Percentiles rank a stretch among this genome's conserved stretches.
Conservation (phyloP, 352 stramenopile species). For the Phytophthora sp. region DNA sequence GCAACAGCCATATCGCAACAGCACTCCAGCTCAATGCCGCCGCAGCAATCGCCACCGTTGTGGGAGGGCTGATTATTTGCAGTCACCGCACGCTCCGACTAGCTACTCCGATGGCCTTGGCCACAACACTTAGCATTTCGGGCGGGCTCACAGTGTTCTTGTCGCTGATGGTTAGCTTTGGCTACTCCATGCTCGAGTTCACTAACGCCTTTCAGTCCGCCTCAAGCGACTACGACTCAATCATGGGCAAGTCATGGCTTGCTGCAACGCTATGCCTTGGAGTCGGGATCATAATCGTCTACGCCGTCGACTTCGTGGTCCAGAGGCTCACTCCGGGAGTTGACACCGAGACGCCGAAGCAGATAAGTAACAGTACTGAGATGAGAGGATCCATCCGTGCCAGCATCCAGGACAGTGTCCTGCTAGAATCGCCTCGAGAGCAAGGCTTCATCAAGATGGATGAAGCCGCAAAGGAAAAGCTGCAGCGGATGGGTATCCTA, state of each 20-base stretch:
- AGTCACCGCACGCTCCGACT: constrained; percentile 53
- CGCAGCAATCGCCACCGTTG: constrained; percentile 52
- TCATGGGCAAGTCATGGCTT: constrained; percentile 60
- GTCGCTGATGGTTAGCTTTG: constrained; percentile 70
- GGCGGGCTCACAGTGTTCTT: constrained; percentile 78
- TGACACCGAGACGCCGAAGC: constrained; percentile 17
- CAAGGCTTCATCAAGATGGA: constrained; percentile 41
- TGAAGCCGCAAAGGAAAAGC: constrained; percentile 46
- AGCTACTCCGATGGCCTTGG: constrained; percentile 56
- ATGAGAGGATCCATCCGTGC: constrained; percentile 1
- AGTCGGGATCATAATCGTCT: constrained; percentile 68
- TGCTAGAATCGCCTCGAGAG: constrained; percentile 31
- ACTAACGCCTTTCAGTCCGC: constrained; percentile 36
- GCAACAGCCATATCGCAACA: constrained; percentile 5
- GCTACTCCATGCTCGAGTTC: constrained; percentile 43
- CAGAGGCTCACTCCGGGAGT: constrained; percentile 42
- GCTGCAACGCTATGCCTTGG: constrained; percentile 87
- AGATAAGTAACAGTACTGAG: background rate
- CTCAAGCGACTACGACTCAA: constrained; percentile 17
- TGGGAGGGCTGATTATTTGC: constrained; percentile 68
- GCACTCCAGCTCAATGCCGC: constrained; percentile 52
- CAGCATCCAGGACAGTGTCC: constrained; percentile 30
- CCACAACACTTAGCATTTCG: constrained; percentile 63
- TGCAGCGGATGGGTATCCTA: constrained; percentile 90
- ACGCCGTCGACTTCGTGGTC: constrained; percentile 51